phyloP scores from a whole-genome alignment of 2,329 filamentous ascomycete species.

The Aspergillus proliferans region DNA sequence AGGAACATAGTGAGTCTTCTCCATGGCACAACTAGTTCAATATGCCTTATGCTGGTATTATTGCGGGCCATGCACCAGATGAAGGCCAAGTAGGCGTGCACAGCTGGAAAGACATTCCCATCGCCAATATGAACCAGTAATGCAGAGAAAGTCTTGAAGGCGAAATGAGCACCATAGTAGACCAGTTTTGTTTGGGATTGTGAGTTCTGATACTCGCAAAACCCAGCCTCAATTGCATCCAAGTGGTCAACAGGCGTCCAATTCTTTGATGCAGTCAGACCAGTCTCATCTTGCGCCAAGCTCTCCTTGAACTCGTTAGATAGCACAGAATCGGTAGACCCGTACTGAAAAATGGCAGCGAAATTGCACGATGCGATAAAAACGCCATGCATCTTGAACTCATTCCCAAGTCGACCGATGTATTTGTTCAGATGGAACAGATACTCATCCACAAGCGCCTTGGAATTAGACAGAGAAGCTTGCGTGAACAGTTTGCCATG shows the following conservation, averaged over 20 bases:
- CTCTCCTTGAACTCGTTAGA: slow-evolving; percentile 20
- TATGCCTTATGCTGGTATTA: slow-evolving; percentile 32
- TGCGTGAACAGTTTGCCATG: slow-evolving; percentile 46
- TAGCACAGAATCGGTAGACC: slow-evolving; percentile 32
- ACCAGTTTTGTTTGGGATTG: slow-evolving; percentile 21
- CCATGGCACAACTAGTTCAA: slow-evolving; percentile 47
- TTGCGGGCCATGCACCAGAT: slow-evolving; percentile 39
- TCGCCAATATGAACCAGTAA: slow-evolving; percentile 45
- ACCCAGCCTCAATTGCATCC: slow-evolving; percentile 7
- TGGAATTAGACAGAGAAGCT: slow-evolving; percentile 31
- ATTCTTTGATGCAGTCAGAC: slow-evolving; percentile 14
- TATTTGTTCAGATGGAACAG: slow-evolving; percentile 42
- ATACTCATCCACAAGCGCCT: slow-evolving; percentile 35
- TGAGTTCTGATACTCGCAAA: slow-evolving; percentile 9
- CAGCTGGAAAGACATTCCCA: slow-evolving; percentile 48
- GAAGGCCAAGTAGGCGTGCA: slow-evolving; percentile 52
- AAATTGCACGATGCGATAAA: slow-evolving; percentile 51
- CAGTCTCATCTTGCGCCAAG: slow-evolving; percentile 5
- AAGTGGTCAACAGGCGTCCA: slow-evolving; percentile 13
- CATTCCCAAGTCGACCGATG: slow-evolving; percentile 41
- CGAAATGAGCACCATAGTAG: slow-evolving; percentile 35
- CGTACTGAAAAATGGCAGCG: slow-evolving; percentile 52
- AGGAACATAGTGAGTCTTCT: slow-evolving; percentile 44
- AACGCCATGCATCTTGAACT: slow-evolving; percentile 49
- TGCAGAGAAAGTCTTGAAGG: slow-evolving; percentile 38